Evolutionary conservation across 495 filamentous ascomycete species (phyloP).

Genomic region (Lophiostoma macrostomum): DNA sequence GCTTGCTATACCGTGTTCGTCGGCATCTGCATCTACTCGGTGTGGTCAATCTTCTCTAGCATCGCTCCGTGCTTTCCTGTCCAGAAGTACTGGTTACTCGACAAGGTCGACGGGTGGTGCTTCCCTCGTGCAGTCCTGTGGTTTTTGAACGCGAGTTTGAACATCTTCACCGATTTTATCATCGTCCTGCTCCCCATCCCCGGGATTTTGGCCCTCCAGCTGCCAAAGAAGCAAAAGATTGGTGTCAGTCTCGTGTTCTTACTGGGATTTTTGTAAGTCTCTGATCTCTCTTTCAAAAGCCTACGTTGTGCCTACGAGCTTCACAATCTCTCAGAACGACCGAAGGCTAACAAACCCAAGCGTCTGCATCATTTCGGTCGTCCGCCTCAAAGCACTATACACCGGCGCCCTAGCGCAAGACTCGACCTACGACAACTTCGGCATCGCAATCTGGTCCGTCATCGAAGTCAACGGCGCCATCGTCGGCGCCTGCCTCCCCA

Average conservation of each 20-base stretch:
- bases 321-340: background rate
- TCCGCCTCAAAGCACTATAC: background rate
- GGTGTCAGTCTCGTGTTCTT: constrained; percentile 50
- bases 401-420: background rate
- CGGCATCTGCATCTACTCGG: background rate
- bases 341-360: background rate
- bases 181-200: constrained; percentile 51
- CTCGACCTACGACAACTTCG: background rate
- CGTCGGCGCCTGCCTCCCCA: background rate
- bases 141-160: background rate
- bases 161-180: constrained; percentile 2
- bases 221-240: constrained; percentile 46
- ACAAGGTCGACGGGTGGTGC: background rate
- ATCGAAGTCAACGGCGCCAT: constrained; percentile 3
- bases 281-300: too few relatives aligned
- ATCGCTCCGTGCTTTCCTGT: background rate
- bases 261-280: constrained; percentile 49
- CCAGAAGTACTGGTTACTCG: background rate
- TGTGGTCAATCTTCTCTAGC: background rate
- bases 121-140: background rate
- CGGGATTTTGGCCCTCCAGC: constrained; percentile 45
- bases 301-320: background rate
- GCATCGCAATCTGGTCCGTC: constrained; percentile 1
- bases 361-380: constrained; percentile 1
- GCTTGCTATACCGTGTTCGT: background rate